Evolutionary conservation across 2,329 filamentous ascomycete species (phyloP), one percentile per base, ranked within the genome.

Genomic region (Aspergillus novoparasiticus): DNA sequence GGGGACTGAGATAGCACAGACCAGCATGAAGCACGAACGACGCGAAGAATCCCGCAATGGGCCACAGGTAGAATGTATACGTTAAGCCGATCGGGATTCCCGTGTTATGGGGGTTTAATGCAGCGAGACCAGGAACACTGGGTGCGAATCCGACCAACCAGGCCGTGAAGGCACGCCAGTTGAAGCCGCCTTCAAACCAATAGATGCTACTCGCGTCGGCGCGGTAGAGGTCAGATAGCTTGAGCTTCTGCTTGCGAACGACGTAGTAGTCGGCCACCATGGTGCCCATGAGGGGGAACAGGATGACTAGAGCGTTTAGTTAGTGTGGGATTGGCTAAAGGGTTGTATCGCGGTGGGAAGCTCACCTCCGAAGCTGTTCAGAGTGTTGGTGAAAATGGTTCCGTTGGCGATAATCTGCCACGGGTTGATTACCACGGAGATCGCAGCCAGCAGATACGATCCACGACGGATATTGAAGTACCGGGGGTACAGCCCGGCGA

Each of bases 391-490:
- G 72, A 85, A 84, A 0, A 79, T 80, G 11, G 75, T 72, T 1
- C 83, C 81, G 0, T 75, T 78, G 9, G 78, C 77, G 4, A 86
- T 73, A 0, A 86, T 75, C 61, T 85, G 74, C 85, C 84, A 87
- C 0, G 84, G 85, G 63, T 81, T 80, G 62, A 59, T 63, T 56
- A 41, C 53, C 30, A 26, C 61, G 57, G 26, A 66, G 16, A 66
- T 61, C 10, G 55, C 21, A 3, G 59, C 59, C 55, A 66, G 59
- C 21, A 66, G 36, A 51, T 84, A 84, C 1, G 80, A 79, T 1
- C 86, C 86, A 4, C 86, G 81, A 3, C 85, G 77, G 66, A 87
- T 87, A 69, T 85, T 86, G 72, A 87, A 79, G 67, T 81, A 87
- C 43, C 76, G 78, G 0, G 84, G 84, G 64, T 82, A 80, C 0